Conservation (phyloP, 805 yeast genomes). For the Spathaspora arborariae region DNA sequence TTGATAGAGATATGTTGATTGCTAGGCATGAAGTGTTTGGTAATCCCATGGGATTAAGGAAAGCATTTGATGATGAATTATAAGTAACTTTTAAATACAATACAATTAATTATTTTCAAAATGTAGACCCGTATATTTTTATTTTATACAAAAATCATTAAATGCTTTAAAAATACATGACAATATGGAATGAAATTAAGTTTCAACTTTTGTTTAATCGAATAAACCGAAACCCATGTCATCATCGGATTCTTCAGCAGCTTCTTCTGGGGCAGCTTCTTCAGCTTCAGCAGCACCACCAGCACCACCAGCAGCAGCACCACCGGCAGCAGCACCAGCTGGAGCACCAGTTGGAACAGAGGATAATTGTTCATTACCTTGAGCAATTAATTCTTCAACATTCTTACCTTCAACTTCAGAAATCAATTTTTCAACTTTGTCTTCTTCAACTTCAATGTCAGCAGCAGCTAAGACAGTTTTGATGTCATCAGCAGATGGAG, state of each 20-base stretch:
- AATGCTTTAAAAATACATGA: slow-evolving; percentile 5
- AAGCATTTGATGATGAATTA: slow-evolving; percentile 46
- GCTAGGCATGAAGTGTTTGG: slow-evolving; percentile 72
- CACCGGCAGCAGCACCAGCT: slow-evolving; percentile 66
- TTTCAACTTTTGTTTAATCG: slow-evolving; percentile 63
- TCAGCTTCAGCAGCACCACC: slow-evolving; percentile 58
- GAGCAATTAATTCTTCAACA: slow-evolving; percentile 85
- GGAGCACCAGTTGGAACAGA: slow-evolving; percentile 96
- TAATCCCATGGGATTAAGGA: slow-evolving; percentile 67
- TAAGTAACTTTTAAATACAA: not conserved
- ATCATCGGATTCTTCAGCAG: slow-evolving; percentile 58
- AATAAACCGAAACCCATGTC: slow-evolving; percentile 97
- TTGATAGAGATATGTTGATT: slow-evolving; percentile 30
- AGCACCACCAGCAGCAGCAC: slow-evolving; percentile 55
- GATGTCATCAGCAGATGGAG: slow-evolving; percentile 94
- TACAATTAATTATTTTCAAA: not conserved
- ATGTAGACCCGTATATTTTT: not conserved
- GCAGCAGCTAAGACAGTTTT: slow-evolving; percentile 86
- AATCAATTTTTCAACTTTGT: slow-evolving; percentile 76
- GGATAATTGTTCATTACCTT: slow-evolving; percentile 94
- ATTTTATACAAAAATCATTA: slow-evolving; percentile 4
- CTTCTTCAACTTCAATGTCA: slow-evolving; percentile 92
- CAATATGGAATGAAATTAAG: not conserved
- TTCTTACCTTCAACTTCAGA: slow-evolving; percentile 91
- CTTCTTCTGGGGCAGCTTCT: slow-evolving; percentile 68